Conservation (phyloP, 345 rosid species). For the Mangifera indica region DNA sequence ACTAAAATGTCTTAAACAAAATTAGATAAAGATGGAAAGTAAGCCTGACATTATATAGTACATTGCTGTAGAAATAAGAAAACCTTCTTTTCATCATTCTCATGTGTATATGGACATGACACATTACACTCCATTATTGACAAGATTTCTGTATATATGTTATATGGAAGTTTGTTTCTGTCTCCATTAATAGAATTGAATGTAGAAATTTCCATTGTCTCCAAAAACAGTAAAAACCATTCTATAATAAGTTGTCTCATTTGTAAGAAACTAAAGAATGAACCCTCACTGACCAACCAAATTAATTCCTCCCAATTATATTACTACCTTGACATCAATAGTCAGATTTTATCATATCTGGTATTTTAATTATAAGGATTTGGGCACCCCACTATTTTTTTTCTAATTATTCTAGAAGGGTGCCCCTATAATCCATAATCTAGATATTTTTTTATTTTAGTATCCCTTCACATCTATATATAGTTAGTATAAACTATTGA, state of each 20-base stretch:
- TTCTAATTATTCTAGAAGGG: background rate
- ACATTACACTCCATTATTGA: background rate
- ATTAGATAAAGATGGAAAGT: too few relatives aligned
- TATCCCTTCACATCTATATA: conserved; percentile 5
- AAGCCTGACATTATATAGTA: too few relatives aligned
- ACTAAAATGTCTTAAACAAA: too few relatives aligned
- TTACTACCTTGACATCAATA: background rate
- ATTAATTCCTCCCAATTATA: conserved; percentile 9
- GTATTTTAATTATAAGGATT: background rate
- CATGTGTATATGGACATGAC: background rate
- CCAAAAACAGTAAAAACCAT: conserved; percentile 6
- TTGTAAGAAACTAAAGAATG: background rate
- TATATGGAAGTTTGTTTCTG: background rate
- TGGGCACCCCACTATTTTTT: background rate
- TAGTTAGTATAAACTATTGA: background rate
- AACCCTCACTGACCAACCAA: background rate
- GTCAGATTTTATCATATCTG: conserved; percentile 9
- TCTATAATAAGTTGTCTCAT: background rate
- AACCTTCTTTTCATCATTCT: too few relatives aligned
- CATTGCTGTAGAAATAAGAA: too few relatives aligned
- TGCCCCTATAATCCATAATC: background rate
- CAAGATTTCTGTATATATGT: background rate
- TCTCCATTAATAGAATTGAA: conserved; percentile 14
- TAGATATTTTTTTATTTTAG: background rate
- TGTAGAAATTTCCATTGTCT: background rate